Conservation (phyloP, 495 filamentous ascomycete species). For the Penicillium fimorum region DNA sequence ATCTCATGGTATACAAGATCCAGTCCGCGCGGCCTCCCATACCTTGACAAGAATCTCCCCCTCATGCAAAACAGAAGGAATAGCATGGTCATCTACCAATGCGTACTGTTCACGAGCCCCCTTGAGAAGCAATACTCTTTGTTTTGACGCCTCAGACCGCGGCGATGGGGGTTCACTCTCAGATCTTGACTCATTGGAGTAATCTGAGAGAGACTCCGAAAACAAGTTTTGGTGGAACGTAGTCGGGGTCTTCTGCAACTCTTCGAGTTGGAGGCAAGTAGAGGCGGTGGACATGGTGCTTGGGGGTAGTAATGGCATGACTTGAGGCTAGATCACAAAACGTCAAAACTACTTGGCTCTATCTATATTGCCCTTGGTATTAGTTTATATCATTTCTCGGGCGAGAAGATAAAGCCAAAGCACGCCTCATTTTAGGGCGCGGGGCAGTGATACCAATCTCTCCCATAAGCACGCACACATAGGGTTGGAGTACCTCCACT, state of each 20-base stretch:
- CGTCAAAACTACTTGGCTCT: background rate
- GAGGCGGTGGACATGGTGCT: constrained; percentile 29
- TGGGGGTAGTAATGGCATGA: constrained; percentile 20
- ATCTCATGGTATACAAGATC: constrained; percentile 2
- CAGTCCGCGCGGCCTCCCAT: background rate
- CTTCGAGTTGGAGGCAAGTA: constrained; percentile 27
- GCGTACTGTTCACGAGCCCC: constrained; percentile 40
- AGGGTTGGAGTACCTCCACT: constrained; percentile 16
- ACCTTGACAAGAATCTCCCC: constrained; percentile 58
- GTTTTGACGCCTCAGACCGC: constrained; percentile 17
- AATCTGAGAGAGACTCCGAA: constrained; percentile 4
- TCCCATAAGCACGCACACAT: constrained; percentile 22
- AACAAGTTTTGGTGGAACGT: constrained; percentile 21
- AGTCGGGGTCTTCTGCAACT: constrained; percentile 16
- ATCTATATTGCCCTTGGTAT: constrained; percentile 20
- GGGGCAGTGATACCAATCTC: constrained; percentile 21
- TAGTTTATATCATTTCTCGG: constrained; percentile 20
- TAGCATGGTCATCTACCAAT: constrained; percentile 45
- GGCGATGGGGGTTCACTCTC: constrained; percentile 4
- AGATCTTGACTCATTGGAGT: constrained; percentile 2
- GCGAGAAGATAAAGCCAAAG: constrained; percentile 25
- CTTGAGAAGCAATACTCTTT: constrained; percentile 38
- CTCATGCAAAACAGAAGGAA: constrained; percentile 45
- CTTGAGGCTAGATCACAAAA: constrained; percentile 5
- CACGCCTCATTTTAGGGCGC: constrained; percentile 15